phyloP scores from a whole-genome alignment of 345 rosid genomes.

The Ceriops tagal region DNA sequence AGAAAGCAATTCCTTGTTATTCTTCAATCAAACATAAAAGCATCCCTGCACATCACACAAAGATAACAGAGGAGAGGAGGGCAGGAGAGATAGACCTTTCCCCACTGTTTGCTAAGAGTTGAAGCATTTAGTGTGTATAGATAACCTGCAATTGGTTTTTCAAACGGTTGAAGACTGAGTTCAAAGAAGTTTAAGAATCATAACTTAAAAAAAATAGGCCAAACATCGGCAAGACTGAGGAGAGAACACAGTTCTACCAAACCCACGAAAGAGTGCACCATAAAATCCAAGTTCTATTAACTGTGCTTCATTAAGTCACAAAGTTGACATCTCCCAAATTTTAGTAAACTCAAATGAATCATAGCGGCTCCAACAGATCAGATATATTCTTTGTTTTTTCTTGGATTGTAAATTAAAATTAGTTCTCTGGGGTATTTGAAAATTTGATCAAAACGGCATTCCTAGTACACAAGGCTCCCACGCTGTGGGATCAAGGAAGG shows the following conservation, averaged over 20 bases:
- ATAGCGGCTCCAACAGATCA: too few relatives aligned
- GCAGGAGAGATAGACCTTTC: constrained; percentile 46
- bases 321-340: too few relatives aligned
- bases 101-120: constrained; percentile 82
- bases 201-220: constrained; percentile 1
- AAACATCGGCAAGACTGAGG: background rate
- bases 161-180: background rate
- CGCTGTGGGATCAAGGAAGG: too few relatives aligned
- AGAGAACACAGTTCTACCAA: background rate
- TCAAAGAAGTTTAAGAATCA: background rate
- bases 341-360: too few relatives aligned
- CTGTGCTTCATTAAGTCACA: too few relatives aligned
- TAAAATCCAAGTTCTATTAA: too few relatives aligned
- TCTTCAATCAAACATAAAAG: background rate
- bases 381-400: too few relatives aligned
- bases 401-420: too few relatives aligned
- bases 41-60: background rate
- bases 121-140: constrained; percentile 86
- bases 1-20: constrained; percentile 5
- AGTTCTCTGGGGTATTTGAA: too few relatives aligned
- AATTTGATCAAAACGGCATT: too few relatives aligned
- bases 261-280: background rate
- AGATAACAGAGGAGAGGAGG: background rate
- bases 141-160: constrained; percentile 53
- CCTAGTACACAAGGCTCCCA: too few relatives aligned